Base-by-base conservation (phyloP, 208 protist genomes). In the Trypanosoma rangeli region DNA sequence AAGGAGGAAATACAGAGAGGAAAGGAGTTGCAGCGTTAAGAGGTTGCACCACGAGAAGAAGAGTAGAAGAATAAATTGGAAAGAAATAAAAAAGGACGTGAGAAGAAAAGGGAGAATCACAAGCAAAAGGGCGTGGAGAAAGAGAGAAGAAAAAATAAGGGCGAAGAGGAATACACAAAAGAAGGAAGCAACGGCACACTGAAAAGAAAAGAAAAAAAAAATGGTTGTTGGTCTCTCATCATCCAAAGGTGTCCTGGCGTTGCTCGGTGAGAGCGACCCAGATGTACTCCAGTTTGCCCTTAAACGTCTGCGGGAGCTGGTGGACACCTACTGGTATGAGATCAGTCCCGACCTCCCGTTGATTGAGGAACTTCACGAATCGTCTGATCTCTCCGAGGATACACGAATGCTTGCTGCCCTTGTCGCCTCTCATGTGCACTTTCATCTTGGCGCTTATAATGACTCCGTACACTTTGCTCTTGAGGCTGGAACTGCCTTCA, bases 401-500 rank as follows among this genome's bases (percentile, higher is more conserved):
- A 91, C 87, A 8, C 85, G 89, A 35, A 65, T 81, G 37, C 78
- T 92, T 29, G 97, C 97, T 13, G 93, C 97, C 0, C 81, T 99
- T 4, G 85, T 99, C 33, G 87, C 91, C 1, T 97, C 93, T 42
- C 94, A 99, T 80, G 96, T 99, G 31, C 99, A 99, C 80, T 99
- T 99, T 79, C 97, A 99, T 78, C 89, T 99, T 22, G 95, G 95
- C 26, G 95, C 92, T 49, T 98, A 97, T 74, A 89, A 91, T 64
- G 93, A 98, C 52, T 94, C 98, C 12, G 92, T 99, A 54, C 70
- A 86, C 66, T 98, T 96, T 73, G 98, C 98, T 0, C 88, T 99
- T 7, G 81, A 78, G 29, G 97, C 98, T 22, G 98, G 97, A 53
- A 73, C 81, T 3, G 81, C 94, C 39, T 99, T 99, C 75, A 92